Evolutionary conservation across 2,329 filamentous ascomycete species (phyloP).

Genomic region (Simplicillium sp.): DNA sequence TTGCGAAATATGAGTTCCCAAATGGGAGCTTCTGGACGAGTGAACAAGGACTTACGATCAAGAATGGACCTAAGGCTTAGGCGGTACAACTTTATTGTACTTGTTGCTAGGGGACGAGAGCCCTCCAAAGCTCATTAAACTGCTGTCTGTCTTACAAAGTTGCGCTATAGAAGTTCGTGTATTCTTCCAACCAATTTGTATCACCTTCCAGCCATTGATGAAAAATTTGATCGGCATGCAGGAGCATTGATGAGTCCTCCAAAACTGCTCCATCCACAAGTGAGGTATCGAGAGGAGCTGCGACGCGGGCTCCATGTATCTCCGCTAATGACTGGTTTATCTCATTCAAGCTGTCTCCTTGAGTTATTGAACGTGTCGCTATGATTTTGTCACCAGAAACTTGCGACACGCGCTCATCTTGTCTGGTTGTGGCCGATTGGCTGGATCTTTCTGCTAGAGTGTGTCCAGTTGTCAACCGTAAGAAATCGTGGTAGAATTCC

Average conservation of each 20-base stretch:
- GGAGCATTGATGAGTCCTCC: too few species aligned
- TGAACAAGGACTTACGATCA: conserved; percentile 7
- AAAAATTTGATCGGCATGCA: neutral
- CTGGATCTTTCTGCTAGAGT: too few species aligned
- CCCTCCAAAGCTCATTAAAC: neutral
- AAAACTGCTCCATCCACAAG: too few species aligned
- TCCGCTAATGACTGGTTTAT: too few species aligned
- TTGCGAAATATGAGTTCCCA: conserved; percentile 1
- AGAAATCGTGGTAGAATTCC: conserved; percentile 12
- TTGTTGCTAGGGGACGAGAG: too few species aligned
- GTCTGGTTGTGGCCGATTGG: too few species aligned
- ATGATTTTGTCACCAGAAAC: too few species aligned
- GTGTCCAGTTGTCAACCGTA: neutral
- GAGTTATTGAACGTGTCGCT: too few species aligned
- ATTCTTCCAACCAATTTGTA: conserved; percentile 6
- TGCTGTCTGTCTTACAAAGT: conserved; percentile 1
- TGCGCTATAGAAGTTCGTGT: conserved; percentile 5
- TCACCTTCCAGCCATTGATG: neutral
- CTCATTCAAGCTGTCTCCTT: too few species aligned
- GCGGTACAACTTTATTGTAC: neutral
- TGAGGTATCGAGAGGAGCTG: too few species aligned
- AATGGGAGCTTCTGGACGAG: conserved; percentile 7
- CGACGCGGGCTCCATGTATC: too few species aligned
- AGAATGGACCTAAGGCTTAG: conserved; percentile 7
- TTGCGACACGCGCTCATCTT: too few species aligned